A percentile compares a stretch with the other conserved stretches of the same genome.
Evolutionary conservation across 2,329 filamentous ascomycete genomes (phyloP).

Genomic region (Scorias spongiosa): DNA sequence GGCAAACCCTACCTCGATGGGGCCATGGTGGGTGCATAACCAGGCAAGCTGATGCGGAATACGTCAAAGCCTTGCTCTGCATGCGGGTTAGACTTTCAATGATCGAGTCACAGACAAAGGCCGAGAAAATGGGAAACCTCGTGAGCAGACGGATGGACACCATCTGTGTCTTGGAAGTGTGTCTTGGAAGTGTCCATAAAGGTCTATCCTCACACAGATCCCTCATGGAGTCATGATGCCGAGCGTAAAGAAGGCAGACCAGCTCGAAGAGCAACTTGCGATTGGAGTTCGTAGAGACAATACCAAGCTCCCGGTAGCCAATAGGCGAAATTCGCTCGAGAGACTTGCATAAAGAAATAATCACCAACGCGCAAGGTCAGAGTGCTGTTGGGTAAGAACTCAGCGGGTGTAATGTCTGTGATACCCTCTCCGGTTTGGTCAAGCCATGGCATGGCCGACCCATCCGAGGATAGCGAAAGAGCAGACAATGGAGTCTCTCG

Average conservation of each 20-base stretch:
- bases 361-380: background rate
- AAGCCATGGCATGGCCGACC: background rate
- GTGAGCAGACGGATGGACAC: background rate
- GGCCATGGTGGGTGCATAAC: background rate
- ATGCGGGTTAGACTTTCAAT: background rate
- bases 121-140: background rate
- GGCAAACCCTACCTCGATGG: background rate
- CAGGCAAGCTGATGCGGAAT: background rate
- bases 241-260: background rate
- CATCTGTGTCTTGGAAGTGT: background rate
- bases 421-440: background rate
- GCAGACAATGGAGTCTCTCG: background rate
- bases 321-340: background rate
- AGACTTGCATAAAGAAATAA: background rate
- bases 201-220: background rate
- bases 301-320: background rate
- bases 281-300: background rate
- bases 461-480: background rate
- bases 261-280: background rate
- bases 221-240: background rate
- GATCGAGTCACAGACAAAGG: background rate
- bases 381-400: background rate
- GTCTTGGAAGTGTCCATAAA: background rate
- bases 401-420: background rate
- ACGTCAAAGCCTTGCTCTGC: background rate